Conservation (phyloP, 306 rosid genomes). For the Mucuna pruriens region DNA sequence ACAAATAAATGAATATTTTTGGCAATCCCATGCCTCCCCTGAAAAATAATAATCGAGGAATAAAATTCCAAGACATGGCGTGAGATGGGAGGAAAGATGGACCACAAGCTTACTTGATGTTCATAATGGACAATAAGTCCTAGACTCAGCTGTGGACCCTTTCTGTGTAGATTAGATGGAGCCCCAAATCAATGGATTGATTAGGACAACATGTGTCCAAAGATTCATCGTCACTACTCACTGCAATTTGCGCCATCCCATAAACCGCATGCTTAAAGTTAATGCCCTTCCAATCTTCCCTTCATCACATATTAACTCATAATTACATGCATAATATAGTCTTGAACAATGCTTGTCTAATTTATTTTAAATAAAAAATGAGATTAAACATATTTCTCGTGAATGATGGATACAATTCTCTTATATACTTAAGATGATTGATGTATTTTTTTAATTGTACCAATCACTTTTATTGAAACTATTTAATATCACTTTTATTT, state of each 20-base stretch:
- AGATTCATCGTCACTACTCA: constrained; percentile 13
- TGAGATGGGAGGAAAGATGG: constrained; percentile 24
- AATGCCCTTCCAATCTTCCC: constrained; percentile 28
- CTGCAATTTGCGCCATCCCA: constrained; percentile 31
- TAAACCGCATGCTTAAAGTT: constrained; percentile 33
- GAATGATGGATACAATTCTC: too few species aligned
- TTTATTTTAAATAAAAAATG: too few species aligned
- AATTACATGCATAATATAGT: constrained; percentile 16
- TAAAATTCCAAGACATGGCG: constrained; percentile 5
- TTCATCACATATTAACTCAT: constrained; percentile 16
- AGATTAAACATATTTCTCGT: too few species aligned
- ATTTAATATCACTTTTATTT: too few species aligned
- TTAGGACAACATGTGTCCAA: constrained; percentile 10
- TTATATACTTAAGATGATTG: too few species aligned
- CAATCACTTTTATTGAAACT: too few species aligned
- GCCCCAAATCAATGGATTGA: background rate
- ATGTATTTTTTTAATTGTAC: too few species aligned
- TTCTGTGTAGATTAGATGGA: background rate
- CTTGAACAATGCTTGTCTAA: too few species aligned
- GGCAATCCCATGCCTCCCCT: background rate
- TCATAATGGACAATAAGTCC: background rate
- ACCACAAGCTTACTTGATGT: constrained; percentile 21
- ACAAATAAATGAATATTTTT: background rate
- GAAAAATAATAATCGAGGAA: constrained; percentile 10
- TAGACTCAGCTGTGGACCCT: constrained; percentile 30